A percentile compares a stretch with the other conserved stretches of the same genome.
phyloP scores from a whole-genome alignment of 768 basidiomycete genomes.

The Rhizopogon roseolus region DNA sequence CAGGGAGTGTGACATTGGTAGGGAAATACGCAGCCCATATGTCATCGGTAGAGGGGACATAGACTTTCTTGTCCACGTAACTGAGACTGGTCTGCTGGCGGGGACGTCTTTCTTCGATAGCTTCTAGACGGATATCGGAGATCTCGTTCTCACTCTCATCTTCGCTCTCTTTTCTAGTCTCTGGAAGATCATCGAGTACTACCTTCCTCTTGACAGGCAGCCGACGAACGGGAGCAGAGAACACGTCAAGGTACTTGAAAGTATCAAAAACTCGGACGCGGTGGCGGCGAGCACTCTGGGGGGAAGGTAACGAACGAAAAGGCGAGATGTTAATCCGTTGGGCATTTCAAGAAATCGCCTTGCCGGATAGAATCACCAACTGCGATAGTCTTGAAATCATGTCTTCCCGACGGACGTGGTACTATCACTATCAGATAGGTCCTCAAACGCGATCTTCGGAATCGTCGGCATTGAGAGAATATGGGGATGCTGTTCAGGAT shows the following conservation, averaged over 20 bases:
- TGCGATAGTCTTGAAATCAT: slow-evolving; percentile 1
- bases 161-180: background rate
- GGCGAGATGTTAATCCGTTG: background rate
- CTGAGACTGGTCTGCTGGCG: background rate
- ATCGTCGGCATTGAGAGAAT: slow-evolving; percentile 24
- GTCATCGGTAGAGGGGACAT: slow-evolving; percentile 34
- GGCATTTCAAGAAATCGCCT: slow-evolving; percentile 5
- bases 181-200: background rate
- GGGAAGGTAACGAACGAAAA: background rate
- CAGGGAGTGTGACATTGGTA: slow-evolving; percentile 22
- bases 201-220: background rate
- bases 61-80: too few species aligned
- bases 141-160: background rate
- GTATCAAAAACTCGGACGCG: background rate
- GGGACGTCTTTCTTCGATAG: background rate
- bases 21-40: slow-evolving; percentile 35
- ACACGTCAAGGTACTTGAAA: background rate
- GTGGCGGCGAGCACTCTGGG: background rate
- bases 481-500: slow-evolving; percentile 15
- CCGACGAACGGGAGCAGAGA: background rate
- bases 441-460: slow-evolving; percentile 20
- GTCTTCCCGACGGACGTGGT: background rate
- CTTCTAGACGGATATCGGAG: background rate
- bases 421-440: background rate
- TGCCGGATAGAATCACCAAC: slow-evolving; percentile 3